A percentile compares a stretch with the other conserved stretches of the same genome.
These are phyloP conservation scores for Talaromyces borbonicus DNA, from an alignment of 495 filamentous ascomycete species.

Conservation along the genomic window DNA sequence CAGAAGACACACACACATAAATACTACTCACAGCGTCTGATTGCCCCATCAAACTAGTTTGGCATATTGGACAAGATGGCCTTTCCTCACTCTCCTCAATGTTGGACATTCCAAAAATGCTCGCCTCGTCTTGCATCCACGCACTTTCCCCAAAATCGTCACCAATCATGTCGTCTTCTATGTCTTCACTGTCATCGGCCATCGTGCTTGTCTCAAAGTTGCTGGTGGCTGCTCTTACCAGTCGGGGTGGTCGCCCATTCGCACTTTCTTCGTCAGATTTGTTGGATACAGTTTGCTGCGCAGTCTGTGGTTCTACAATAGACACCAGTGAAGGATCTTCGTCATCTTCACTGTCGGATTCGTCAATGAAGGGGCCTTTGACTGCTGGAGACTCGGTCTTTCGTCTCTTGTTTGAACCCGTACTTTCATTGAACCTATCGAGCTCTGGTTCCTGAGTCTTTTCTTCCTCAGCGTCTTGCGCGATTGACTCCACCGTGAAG, in stretches of 20 bases:
- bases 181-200: conserved; percentile 54
- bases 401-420: conserved; percentile 25
- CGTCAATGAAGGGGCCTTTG: conserved; percentile 52
- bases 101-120: conserved; percentile 14
- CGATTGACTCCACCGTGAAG: neutral
- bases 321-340: neutral
- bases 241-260: conserved; percentile 20
- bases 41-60: conserved; percentile 47
- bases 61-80: conserved; percentile 68
- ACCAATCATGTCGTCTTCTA: conserved; percentile 42
- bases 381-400: conserved; percentile 19
- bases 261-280: conserved; percentile 8
- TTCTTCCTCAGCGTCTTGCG: conserved; percentile 9
- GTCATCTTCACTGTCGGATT: conserved; percentile 54
- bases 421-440: conserved; percentile 21
- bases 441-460: conserved; percentile 9
- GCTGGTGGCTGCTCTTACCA: conserved; percentile 50
- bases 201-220: conserved; percentile 26
- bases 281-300: neutral
- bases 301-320: neutral
- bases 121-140: conserved; percentile 18
- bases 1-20: neutral
- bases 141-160: conserved; percentile 34
- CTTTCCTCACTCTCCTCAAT: conserved; percentile 14
- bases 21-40: conserved; percentile 40